Evolutionary conservation across 176 grass and related monocot species (phyloP).

Genomic region (Calamus simplicifolius): DNA sequence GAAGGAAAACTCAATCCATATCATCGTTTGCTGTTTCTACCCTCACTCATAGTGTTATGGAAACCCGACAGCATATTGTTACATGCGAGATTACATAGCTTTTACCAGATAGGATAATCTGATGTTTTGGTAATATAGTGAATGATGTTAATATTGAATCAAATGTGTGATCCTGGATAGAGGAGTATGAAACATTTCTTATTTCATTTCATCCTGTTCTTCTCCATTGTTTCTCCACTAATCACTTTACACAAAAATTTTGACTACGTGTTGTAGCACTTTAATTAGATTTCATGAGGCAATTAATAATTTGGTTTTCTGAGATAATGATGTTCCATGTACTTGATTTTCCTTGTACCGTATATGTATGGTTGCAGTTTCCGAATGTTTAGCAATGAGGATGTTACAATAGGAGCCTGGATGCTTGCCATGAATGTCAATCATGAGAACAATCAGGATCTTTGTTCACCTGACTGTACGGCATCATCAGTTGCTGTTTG

Average conservation of each 20-base stretch:
- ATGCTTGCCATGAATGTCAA: constrained; percentile 99
- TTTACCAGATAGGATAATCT: too few relatives aligned
- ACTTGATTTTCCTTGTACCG: background rate
- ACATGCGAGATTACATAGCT: too few relatives aligned
- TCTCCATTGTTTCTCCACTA: too few relatives aligned
- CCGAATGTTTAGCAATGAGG: constrained; percentile 99
- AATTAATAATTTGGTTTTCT: background rate
- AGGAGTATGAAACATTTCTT: too few relatives aligned
- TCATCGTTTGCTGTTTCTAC: too few relatives aligned
- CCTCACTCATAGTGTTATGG: too few relatives aligned
- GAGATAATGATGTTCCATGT: background rate
- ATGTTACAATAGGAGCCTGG: constrained; percentile 96
- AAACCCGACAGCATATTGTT: too few relatives aligned
- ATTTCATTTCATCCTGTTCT: too few relatives aligned
- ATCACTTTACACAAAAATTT: background rate
- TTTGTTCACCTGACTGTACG: constrained; percentile 74
- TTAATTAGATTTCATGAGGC: background rate
- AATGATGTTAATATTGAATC: too few relatives aligned
- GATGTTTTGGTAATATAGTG: too few relatives aligned
- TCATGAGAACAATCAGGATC: constrained; percentile 77
- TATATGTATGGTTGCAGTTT: constrained; percentile 45
- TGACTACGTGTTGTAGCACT: constrained; percentile 1
- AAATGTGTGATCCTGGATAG: too few relatives aligned
- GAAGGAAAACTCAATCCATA: too few relatives aligned
- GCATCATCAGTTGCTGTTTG: constrained; percentile 86